A percentile compares a stretch with the other conserved stretches of the same genome.
Conservation (phyloP, 441 rosid genomes). For the Euphorbia celastroides region DNA sequence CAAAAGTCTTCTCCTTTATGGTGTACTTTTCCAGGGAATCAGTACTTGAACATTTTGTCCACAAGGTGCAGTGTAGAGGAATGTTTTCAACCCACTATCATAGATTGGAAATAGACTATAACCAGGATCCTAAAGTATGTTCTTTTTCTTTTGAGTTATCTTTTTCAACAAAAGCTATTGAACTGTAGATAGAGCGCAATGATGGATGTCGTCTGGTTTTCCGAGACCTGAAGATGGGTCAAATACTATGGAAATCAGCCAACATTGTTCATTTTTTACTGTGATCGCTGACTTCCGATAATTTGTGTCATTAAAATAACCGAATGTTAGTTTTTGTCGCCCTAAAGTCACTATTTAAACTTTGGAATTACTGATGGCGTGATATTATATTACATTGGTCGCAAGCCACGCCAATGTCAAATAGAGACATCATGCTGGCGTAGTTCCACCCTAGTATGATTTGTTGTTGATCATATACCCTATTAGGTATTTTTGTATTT, state of each 20-base stretch:
- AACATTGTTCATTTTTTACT: background rate
- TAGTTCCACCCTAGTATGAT: too few relatives aligned
- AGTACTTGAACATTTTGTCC: constrained; percentile 84
- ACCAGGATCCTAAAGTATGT: constrained; percentile 62
- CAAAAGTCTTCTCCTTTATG: constrained; percentile 16
- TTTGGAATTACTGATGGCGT: background rate
- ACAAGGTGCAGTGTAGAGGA: constrained; percentile 81
- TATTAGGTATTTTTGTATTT: background rate
- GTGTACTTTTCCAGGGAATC: constrained; percentile 57
- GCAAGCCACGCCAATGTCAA: background rate
- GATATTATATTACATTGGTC: background rate
- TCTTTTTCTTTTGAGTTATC: background rate
- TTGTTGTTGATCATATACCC: background rate
- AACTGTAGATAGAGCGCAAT: background rate
- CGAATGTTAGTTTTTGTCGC: background rate
- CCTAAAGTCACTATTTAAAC: background rate
- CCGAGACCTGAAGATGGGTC: background rate
- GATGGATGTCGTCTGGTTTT: background rate
- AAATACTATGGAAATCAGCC: background rate
- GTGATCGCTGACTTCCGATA: background rate
- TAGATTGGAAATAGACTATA: constrained; percentile 68
- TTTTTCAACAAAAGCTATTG: background rate
- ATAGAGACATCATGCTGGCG: background rate
- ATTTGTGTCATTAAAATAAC: background rate
- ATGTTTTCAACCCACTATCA: constrained; percentile 98